Percentiles rank a stretch among this genome's conserved stretches.
phyloP scores from a whole-genome alignment of 176 grass and related monocot genomes.

The Phoenix dactylifera region DNA sequence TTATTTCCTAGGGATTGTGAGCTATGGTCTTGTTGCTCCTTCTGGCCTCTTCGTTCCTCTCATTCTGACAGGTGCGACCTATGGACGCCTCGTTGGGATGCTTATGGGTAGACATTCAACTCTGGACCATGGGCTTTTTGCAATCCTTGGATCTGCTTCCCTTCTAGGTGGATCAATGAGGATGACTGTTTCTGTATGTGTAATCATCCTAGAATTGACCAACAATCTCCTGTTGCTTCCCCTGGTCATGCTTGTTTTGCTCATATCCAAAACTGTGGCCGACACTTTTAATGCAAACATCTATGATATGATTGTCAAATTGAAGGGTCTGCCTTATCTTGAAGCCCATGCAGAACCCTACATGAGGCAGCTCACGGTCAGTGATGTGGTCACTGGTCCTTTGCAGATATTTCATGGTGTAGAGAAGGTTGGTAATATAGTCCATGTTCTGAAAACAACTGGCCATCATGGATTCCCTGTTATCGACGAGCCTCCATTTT shows the following conservation, averaged over 20 bases:
- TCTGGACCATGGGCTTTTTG: constrained; percentile 79
- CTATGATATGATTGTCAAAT: constrained; percentile 73
- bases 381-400: constrained; percentile 88
- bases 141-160: constrained; percentile 82
- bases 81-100: constrained; percentile 69
- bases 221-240: constrained; percentile 88
- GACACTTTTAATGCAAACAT: constrained; percentile 73
- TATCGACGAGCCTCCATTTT: constrained; percentile 64
- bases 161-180: constrained; percentile 91
- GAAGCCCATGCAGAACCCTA: constrained; percentile 91
- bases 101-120: constrained; percentile 60
- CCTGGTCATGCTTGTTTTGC: constrained; percentile 76
- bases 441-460: constrained; percentile 68
- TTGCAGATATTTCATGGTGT: constrained; percentile 58
- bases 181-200: constrained; percentile 91
- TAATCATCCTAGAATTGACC: constrained; percentile 76
- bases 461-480: constrained; percentile 90
- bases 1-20: constrained; percentile 86
- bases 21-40: constrained; percentile 80
- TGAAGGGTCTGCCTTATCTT: constrained; percentile 92
- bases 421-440: constrained; percentile 77
- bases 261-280: constrained; percentile 94
- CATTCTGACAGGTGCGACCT: constrained; percentile 88
- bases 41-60: constrained; percentile 87
- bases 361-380: constrained; percentile 75